Conservation (phyloP, 768 basidiomycete genomes). For the Amanita muscaria region DNA sequence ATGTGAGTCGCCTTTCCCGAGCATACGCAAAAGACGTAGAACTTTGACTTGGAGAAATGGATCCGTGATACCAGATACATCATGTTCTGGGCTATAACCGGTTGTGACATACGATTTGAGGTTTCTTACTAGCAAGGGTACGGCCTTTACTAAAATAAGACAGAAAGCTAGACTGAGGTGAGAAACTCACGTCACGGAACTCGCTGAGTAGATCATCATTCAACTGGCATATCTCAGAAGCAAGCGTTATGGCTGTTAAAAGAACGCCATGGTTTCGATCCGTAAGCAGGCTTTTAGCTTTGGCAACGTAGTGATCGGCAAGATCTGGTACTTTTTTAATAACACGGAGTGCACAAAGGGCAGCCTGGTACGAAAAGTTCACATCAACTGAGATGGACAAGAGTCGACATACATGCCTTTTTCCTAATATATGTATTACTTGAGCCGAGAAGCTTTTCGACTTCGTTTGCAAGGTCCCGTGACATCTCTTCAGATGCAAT, state of each 20-base stretch:
- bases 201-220: conserved; percentile 69
- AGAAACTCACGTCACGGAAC: conserved; percentile 71
- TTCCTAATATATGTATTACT: conserved; percentile 99
- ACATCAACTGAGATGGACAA: conserved; percentile 2
- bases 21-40: conserved; percentile 77
- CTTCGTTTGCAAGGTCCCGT: conserved; percentile 93
- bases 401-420: conserved; percentile 49
- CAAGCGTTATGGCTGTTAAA: conserved; percentile 87
- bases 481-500: conserved; percentile 99
- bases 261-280: conserved; percentile 97
- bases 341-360: conserved; percentile 88
- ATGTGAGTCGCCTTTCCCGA: conserved; percentile 76
- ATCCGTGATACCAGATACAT: conserved; percentile 98
- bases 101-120: conserved; percentile 92
- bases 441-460: conserved; percentile 93
- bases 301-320: conserved; percentile 81
- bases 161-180: not conserved
- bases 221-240: conserved; percentile 87
- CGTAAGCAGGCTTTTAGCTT: conserved; percentile 84
- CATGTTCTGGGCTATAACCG: conserved; percentile 97
- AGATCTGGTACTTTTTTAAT: conserved; percentile 96
- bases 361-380: conserved; percentile 49
- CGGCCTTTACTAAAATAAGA: conserved; percentile 45
- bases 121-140: conserved; percentile 88
- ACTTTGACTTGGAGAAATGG: conserved; percentile 94